These are phyloP conservation scores for Hirschfeldia incana DNA, from an alignment of 345 rosid species.

Conservation along the genomic window DNA sequence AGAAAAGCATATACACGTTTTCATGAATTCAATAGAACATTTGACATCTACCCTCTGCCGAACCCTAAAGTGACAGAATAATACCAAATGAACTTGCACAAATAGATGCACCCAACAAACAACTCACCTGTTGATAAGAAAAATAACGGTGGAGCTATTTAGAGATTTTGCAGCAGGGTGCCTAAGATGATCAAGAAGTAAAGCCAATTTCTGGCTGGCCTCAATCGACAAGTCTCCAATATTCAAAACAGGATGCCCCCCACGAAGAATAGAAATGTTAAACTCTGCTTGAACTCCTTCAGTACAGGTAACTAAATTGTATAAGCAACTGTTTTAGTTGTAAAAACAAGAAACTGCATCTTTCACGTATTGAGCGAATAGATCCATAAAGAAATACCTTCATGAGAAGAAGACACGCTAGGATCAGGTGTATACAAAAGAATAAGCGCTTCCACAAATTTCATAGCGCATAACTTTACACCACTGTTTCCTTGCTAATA, in stretches of 20 bases:
- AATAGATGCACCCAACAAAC: slow-evolving; percentile 12
- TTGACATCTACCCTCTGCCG: neutral
- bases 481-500: slow-evolving; percentile 81
- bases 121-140: slow-evolving; percentile 72
- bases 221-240: slow-evolving; percentile 87
- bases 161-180: slow-evolving; percentile 76
- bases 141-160: slow-evolving; percentile 60
- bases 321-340: slow-evolving; percentile 29
- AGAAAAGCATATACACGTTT: neutral
- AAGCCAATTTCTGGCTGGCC: slow-evolving; percentile 77
- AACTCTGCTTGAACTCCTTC: slow-evolving; percentile 56
- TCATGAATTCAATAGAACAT: neutral
- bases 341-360: neutral
- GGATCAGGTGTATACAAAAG: slow-evolving; percentile 89
- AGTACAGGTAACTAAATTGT: slow-evolving; percentile 15
- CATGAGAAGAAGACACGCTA: slow-evolving; percentile 58
- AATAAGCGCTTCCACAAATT: slow-evolving; percentile 87
- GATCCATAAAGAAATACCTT: slow-evolving; percentile 46
- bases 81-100: slow-evolving; percentile 8
- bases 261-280: slow-evolving; percentile 81
- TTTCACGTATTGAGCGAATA: slow-evolving; percentile 15
- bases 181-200: slow-evolving; percentile 94
- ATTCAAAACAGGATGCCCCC: slow-evolving; percentile 83
- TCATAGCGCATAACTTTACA: slow-evolving; percentile 69
- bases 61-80: slow-evolving; percentile 2